Conservation (phyloP, 2,329 filamentous ascomycete species). For the Penicillium sp. region DNA sequence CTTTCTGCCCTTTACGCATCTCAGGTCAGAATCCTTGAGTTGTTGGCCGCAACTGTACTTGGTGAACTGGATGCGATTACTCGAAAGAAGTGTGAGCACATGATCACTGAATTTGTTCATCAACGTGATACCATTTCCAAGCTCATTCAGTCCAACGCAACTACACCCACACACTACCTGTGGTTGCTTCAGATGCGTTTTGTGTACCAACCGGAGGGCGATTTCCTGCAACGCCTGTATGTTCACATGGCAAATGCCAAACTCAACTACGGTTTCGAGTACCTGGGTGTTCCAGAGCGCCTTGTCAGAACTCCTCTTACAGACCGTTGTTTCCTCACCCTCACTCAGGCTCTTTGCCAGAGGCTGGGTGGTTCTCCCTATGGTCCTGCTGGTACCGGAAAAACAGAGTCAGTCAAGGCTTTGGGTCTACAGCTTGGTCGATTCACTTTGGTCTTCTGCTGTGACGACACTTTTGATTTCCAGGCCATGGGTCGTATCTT, state of each 20-base stretch:
- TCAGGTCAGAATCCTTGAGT: conserved; percentile 78
- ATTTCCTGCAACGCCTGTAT: conserved; percentile 75
- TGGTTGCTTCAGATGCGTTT: conserved; percentile 99
- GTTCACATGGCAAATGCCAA: conserved; percentile 97
- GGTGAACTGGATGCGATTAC: conserved; percentile 83
- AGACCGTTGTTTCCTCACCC: conserved; percentile 95
- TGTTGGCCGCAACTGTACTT: conserved; percentile 85
- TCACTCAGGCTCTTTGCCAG: conserved; percentile 94
- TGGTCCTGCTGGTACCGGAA: conserved; percentile 94
- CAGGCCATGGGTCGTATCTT: conserved; percentile 99
- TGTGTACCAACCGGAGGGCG: conserved; percentile 78
- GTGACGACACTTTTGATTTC: conserved; percentile 99
- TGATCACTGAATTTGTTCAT: conserved; percentile 98
- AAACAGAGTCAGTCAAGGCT: conserved; percentile 98
- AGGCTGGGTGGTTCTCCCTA: conserved; percentile 95
- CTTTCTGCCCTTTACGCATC: conserved; percentile 73
- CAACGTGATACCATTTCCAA: conserved; percentile 92
- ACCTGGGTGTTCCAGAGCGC: conserved; percentile 91
- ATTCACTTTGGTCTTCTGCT: conserved; percentile 98
- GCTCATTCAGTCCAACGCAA: conserved; percentile 73
- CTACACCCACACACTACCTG: conserved; percentile 74
- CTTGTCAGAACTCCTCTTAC: conserved; percentile 96
- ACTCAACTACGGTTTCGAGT: conserved; percentile 96
- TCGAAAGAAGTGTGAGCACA: conserved; percentile 95
- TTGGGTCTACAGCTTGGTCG: conserved; percentile 93